Conservation (phyloP, 2,329 filamentous ascomycete species). For the Elsinoe perseae region DNA sequence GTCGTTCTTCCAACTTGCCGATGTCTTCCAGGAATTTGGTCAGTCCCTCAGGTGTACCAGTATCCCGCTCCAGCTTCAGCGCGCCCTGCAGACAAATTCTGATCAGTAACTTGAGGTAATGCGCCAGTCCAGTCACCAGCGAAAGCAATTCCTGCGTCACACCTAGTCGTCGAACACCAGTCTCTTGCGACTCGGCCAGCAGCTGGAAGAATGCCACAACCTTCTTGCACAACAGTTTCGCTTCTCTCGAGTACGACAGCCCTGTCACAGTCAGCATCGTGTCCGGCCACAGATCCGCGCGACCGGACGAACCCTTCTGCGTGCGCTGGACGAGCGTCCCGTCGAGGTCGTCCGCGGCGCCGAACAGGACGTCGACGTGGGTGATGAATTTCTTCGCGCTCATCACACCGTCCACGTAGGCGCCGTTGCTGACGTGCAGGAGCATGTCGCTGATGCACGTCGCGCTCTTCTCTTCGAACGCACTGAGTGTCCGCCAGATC, state of each 20-base stretch:
- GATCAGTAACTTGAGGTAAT: constrained; percentile 95
- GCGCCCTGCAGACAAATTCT: constrained; percentile 93
- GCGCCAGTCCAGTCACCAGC: constrained; percentile 87
- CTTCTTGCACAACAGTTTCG: constrained; percentile 99
- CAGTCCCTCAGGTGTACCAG: constrained; percentile 63
- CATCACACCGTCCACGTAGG: constrained; percentile 88
- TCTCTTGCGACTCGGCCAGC: constrained; percentile 89
- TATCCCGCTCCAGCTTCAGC: constrained; percentile 82
- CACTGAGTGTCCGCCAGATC: constrained; percentile 96
- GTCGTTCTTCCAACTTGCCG: constrained; percentile 69
- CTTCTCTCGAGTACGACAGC: constrained; percentile 84
- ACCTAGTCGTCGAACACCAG: constrained; percentile 78
- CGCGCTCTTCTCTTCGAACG: constrained; percentile 94
- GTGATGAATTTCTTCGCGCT: constrained; percentile 94
- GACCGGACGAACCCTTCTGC: constrained; percentile 59
- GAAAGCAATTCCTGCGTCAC: constrained; percentile 98
- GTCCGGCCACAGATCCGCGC: constrained; percentile 7
- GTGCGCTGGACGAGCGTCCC: constrained; percentile 58
- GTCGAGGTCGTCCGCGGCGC: constrained; percentile 79
- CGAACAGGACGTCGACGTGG: constrained; percentile 89
- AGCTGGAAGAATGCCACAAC: constrained; percentile 97
- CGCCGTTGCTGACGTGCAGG: constrained; percentile 93
- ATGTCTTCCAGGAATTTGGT: constrained; percentile 78
- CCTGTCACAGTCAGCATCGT: constrained; percentile 29
- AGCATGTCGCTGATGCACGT: constrained; percentile 99